Evolutionary conservation across 495 filamentous ascomycete genomes (phyloP), one percentile per base, ranked within the genome.

Genomic region (Hypoxylon lienhwacheense): DNA sequence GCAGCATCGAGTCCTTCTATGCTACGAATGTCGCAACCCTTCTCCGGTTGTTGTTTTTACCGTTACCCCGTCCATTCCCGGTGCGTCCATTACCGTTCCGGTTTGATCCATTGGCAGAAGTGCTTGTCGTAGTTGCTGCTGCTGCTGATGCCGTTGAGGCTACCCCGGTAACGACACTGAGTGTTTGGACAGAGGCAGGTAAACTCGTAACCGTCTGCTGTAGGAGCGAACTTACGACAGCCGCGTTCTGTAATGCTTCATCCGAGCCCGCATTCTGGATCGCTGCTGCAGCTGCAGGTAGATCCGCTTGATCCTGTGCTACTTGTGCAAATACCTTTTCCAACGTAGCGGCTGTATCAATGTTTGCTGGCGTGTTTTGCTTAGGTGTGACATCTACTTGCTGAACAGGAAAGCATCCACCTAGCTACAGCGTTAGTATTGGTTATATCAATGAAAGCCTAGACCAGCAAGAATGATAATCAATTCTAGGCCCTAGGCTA

Each of bases 381-480:
- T 46, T 67, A 5, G 71, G 50, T 7, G 60, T 46, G 0, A 59
- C 55, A 43, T 76, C 73, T 11, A 52, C 53, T 26, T 78, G 75
- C 42, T 78, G 73, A 0, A 78, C 74, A 19, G 75, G 67, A 36
- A 78, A 74, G 46, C 73, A 75, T 6, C 70, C 66, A 17, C 42
- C 47, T 37, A 7, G n/a, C n/a, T n/a, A n/a, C n/a, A n/a, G n/a
- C n/a, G n/a, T n/a, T 14, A 35, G n/a, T 2, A 45, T 28, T 28
- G 8, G 10, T 20, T 1, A 6, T 24, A 19, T 11, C 16, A 17
- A 8, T 2, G 33, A 16, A 28, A 40, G 19, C 5, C 56, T 63
- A 12, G 6, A 26, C 12, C 10, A 22, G 24, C n/a, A n/a, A n/a
- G n/a, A n/a, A n/a, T n/a, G n/a, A n/a, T n/a, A n/a, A n/a, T n/a